Conservation (phyloP, 805 yeast genomes). For the Ogataea saltuana region DNA sequence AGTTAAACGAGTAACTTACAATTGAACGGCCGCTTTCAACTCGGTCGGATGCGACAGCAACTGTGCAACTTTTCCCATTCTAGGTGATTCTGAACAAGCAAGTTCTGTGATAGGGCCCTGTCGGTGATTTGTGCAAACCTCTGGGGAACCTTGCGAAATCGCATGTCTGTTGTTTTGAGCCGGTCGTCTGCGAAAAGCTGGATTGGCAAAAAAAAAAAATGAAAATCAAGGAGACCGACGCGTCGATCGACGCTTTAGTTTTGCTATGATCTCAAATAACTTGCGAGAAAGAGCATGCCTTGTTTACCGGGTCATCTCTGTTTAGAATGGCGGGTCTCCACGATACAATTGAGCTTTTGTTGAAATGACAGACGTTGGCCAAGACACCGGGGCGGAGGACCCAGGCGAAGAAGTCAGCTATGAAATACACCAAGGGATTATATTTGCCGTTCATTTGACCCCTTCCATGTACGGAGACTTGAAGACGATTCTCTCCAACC, state of each 20-base stretch:
- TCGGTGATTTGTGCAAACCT: not conserved
- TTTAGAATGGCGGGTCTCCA: too few species aligned
- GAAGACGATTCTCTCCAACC: conserved; percentile 49
- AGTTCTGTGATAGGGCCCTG: too few species aligned
- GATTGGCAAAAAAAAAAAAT: not conserved
- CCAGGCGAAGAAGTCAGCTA: conserved; percentile 34
- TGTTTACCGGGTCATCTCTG: too few species aligned
- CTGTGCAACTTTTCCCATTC: conserved; percentile 62
- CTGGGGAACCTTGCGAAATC: too few species aligned
- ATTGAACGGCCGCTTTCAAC: conserved; percentile 64
- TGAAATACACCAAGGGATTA: conserved; percentile 62
- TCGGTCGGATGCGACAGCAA: conserved; percentile 71
- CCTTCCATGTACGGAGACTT: conserved; percentile 44
- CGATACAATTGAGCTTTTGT: too few species aligned
- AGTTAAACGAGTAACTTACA: conserved; percentile 38
- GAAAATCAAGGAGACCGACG: conserved; percentile 1
- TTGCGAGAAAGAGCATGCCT: too few species aligned
- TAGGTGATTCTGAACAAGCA: not conserved
- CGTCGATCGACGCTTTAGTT: conserved; percentile 11
- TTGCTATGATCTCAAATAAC: too few species aligned
- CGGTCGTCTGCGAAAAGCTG: not conserved
- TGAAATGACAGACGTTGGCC: conserved; percentile 1
- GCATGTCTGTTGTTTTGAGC: too few species aligned
- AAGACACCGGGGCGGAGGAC: conserved; percentile 2
- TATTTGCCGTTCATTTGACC: conserved; percentile 62